phyloP scores from a whole-genome alignment of 148 eudicot genomes.

The Spergularia marina region DNA sequence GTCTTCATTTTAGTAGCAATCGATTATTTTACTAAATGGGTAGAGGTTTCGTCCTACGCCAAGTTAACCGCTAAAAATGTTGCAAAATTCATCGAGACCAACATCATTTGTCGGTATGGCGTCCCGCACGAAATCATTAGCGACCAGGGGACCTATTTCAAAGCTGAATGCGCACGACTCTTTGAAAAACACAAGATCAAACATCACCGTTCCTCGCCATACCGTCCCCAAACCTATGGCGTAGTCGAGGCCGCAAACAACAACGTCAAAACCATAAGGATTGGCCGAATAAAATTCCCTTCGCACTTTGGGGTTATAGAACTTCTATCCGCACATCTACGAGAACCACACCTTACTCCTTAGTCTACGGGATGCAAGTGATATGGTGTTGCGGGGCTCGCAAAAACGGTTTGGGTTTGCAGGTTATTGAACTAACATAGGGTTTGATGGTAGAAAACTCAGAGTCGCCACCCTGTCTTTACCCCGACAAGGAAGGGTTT shows the following conservation, averaged over 20 bases:
- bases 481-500: no score
- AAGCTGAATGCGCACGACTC: neutral
- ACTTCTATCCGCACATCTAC: neutral
- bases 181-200: neutral
- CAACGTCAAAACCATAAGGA: neutral
- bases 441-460: no score
- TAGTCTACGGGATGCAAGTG: neutral
- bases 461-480: no score
- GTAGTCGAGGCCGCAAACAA: neutral
- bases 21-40: slow-evolving; percentile 7
- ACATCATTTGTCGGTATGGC: neutral
- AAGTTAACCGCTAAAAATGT: neutral
- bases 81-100: neutral
- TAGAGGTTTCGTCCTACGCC: neutral
- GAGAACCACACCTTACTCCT: neutral
- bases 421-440: no score
- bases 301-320: slow-evolving; percentile 3
- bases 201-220: neutral
- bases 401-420: no score
- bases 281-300: neutral
- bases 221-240: neutral
- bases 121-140: neutral
- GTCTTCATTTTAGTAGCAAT: neutral
- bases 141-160: neutral
- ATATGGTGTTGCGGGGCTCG: no score